These are phyloP conservation scores for Xenosphaeropsis pyriputrescens DNA, from an alignment of 2,329 filamentous ascomycete genomes.

Conservation along the genomic window DNA sequence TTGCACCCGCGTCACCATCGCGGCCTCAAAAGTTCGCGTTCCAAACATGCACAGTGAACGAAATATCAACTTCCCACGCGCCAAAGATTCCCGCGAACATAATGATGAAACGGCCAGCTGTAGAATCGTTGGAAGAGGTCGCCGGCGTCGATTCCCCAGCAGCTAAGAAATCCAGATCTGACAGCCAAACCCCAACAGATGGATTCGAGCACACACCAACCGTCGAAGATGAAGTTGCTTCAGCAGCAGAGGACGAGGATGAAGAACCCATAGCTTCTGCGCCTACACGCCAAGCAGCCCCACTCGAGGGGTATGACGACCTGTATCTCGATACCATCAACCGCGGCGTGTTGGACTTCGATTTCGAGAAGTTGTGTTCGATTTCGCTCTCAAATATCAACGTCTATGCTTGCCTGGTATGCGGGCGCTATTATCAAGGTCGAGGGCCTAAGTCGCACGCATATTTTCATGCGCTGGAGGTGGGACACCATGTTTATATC, in stretches of 20 bases:
- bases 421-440: conserved; percentile 95
- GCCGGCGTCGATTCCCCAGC: conserved; percentile 38
- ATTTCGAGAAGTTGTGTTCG: conserved; percentile 97
- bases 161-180: conserved; percentile 40
- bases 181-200: conserved; percentile 13
- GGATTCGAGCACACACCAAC: conserved; percentile 15
- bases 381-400: conserved; percentile 96
- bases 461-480: conserved; percentile 93
- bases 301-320: conserved; percentile 80
- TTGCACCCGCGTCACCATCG: too few relatives aligned
- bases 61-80: too few relatives aligned
- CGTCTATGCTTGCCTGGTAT: conserved; percentile 93
- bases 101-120: conserved; percentile 42
- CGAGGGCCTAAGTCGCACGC: conserved; percentile 88
- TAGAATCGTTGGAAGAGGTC: conserved; percentile 43
- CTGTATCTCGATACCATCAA: conserved; percentile 97
- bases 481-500: conserved; percentile 94
- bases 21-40: too few relatives aligned
- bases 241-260: conserved; percentile 12
- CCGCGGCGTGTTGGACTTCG: conserved; percentile 85
- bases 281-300: conserved; percentile 45
- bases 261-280: conserved; percentile 10
- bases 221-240: conserved; percentile 3
- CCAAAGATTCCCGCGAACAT: not conserved
- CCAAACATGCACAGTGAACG: too few relatives aligned